A percentile compares a stretch with the other conserved stretches of the same genome.
Evolutionary conservation across 148 eudicot genomes (phyloP).

Genomic region (Arbutus unedo): DNA sequence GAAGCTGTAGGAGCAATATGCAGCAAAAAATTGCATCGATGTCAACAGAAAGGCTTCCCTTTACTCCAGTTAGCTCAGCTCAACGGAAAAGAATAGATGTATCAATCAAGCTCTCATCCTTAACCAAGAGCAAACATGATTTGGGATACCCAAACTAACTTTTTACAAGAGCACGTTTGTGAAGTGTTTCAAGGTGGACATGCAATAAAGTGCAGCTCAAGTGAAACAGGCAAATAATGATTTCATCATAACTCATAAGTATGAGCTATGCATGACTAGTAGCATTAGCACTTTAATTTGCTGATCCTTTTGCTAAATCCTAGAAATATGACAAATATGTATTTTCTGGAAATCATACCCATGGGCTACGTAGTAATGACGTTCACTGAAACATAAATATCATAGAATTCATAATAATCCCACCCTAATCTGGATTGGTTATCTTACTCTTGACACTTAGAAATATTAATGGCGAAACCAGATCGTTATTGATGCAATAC

Average conservation of each 20-base stretch:
- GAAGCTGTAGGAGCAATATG: neutral
- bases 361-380: too few relatives aligned
- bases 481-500: neutral
- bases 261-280: neutral
- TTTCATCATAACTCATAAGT: neutral
- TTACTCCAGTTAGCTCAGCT: neutral
- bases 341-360: too few relatives aligned
- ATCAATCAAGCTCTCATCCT: neutral
- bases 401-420: neutral
- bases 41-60: neutral
- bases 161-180: neutral
- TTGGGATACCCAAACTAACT: neutral
- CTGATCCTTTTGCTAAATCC: too few relatives aligned
- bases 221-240: neutral
- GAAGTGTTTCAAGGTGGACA: neutral
- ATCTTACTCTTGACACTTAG: neutral
- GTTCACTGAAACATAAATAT: neutral
- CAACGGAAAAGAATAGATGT: neutral
- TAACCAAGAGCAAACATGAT: neutral
- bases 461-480: neutral
- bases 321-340: too few relatives aligned
- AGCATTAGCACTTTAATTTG: too few relatives aligned
- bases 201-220: neutral
- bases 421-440: neutral
- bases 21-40: neutral